Evolutionary conservation across 495 filamentous ascomycete species (phyloP).

Genomic region (Xylaria castorea): DNA sequence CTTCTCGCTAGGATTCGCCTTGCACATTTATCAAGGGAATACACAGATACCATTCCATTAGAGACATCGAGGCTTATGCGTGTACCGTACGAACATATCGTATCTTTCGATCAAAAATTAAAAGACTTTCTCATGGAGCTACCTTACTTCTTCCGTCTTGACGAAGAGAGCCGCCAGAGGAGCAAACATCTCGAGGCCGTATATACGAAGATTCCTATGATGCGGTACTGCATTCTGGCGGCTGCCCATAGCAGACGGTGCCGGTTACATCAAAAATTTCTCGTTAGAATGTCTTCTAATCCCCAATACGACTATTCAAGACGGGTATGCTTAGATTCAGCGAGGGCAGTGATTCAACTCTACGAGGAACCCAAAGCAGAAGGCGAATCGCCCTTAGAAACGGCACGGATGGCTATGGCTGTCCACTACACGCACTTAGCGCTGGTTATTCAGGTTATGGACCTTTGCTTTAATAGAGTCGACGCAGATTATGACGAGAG

Average conservation of each 20-base stretch:
- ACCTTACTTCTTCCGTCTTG: conserved; percentile 43
- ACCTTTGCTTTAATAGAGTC: conserved; percentile 33
- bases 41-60: conserved; percentile 46
- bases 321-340: conserved; percentile 10
- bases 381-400: conserved; percentile 28
- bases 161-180: conserved; percentile 41
- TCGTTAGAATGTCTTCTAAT: neutral
- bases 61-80: conserved; percentile 43
- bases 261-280: conserved; percentile 48
- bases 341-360: neutral
- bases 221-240: conserved; percentile 50
- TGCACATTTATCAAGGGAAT: conserved; percentile 49
- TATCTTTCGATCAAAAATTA: conserved; percentile 22
- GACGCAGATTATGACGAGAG: neutral
- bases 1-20: conserved; percentile 50
- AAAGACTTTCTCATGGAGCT: neutral
- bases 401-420: conserved; percentile 34
- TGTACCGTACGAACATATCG: conserved; percentile 47
- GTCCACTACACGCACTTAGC: conserved; percentile 41
- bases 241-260: conserved; percentile 52
- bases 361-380: conserved; percentile 22
- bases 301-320: conserved; percentile 8
- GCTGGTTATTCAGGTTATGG: conserved; percentile 42
- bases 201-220: conserved; percentile 49
- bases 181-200: conserved; percentile 45